Base-by-base conservation (phyloP, 768 basidiomycete genomes). In the Podaxis rugospora region DNA sequence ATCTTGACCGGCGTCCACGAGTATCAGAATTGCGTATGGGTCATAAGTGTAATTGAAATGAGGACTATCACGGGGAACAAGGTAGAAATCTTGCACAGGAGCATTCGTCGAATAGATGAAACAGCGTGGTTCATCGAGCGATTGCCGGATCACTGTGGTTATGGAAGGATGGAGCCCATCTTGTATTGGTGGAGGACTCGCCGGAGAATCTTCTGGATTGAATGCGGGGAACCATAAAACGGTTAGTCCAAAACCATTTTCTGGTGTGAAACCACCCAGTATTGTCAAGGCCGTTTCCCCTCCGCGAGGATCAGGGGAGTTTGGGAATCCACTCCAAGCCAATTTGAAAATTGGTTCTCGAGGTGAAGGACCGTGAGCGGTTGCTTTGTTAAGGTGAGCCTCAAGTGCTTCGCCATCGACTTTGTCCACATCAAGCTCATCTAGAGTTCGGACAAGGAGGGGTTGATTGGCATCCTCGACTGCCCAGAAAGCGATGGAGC, bases 321-420 rank as follows among this genome's bases (percentile, higher is more conserved):
- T 86, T 0, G 87, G 76, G 71, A 88, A 93, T 0, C 83, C 82
- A 59, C 88, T 90, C 94, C 93, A 97, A 0, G 89, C 77, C 4
- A 95, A 76, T 69, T 91, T 94, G 80, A 90, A 93, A 36, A 97
- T 83, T 3, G 94, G 91, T 67, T 95, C 93, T 65, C 87, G 64
- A 63, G 21, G 72, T 67, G 27, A 64, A 54, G 63, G 54, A 3
- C 61, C 50, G 1, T 5, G 28, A 40, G 44, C 4, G 16, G 67
- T 63, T 10, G 65, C 63, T 6, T 66, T 28, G n/a, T 66, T 57
- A 3, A 78, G 69, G 23, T 74, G 69, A 36, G 75, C 67, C 57
- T 86, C 85, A 10, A 88, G 68, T 52, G 73, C 70, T 2, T 72
- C 70, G 1, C 75, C 71, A 66, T 88, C 76, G n/a, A 86, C 76